phyloP scores from a whole-genome alignment of 805 yeast genomes.

The Pichia cephalocereana region DNA sequence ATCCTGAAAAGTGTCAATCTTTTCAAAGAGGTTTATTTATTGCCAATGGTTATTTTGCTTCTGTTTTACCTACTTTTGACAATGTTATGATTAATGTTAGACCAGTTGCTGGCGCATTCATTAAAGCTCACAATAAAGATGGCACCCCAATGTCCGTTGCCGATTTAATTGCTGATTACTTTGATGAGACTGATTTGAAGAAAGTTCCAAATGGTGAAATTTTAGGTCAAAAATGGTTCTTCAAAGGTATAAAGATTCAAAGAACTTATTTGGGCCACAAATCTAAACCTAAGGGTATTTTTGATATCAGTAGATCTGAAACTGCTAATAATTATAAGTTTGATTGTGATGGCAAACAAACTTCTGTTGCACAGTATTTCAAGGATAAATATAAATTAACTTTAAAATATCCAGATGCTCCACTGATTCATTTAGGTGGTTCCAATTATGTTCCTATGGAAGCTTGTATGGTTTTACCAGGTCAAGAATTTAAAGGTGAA shows the following conservation, averaged over 20 bases:
- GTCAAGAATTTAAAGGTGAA: constrained; percentile 25
- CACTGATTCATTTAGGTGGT: constrained; percentile 21
- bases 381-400: constrained; percentile 16
- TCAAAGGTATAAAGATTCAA: constrained; percentile 17
- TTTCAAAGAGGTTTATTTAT: constrained; percentile 22
- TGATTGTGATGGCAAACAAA: constrained; percentile 15
- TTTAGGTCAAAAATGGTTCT: constrained; percentile 12
- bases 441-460: constrained; percentile 23
- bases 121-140: constrained; percentile 18
- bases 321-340: constrained; percentile 18
- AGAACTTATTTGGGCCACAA: constrained; percentile 17
- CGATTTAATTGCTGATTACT: constrained; percentile 18
- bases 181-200: constrained; percentile 12
- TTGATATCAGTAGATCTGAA: constrained; percentile 14
- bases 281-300: constrained; percentile 18
- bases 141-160: constrained; percentile 20
- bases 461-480: constrained; percentile 18
- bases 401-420: constrained; percentile 20
- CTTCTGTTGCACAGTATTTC: constrained; percentile 21
- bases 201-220: constrained; percentile 6
- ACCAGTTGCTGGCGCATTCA: constrained; percentile 22
- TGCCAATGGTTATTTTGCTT: constrained; percentile 23
- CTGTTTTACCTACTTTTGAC: constrained; percentile 22
- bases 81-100: constrained; percentile 21
- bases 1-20: constrained; percentile 17